phyloP scores from a whole-genome alignment of 2,329 filamentous ascomycete genomes.

The Colletotrichum godetiae region DNA sequence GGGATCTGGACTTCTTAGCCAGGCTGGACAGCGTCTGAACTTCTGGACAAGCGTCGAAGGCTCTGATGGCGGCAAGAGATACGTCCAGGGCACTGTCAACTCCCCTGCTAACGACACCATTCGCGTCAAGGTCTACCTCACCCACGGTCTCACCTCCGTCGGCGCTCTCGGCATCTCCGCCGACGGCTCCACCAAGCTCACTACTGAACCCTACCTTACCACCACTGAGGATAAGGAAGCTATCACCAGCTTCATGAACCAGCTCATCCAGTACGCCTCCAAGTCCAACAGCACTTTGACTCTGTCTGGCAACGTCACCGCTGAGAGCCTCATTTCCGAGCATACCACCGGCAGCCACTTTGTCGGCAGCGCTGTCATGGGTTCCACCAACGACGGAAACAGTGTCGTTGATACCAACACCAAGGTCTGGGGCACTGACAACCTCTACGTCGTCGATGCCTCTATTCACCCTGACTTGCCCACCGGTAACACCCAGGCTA shows the following conservation, averaged over 20 bases:
- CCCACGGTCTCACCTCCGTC: conserved; percentile 60
- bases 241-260: conserved; percentile 41
- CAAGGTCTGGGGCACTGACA: conserved; percentile 69
- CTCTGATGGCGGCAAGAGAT: conserved; percentile 50
- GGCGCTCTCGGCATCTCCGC: conserved; percentile 57
- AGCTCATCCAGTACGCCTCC: conserved; percentile 41
- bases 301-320: conserved; percentile 38
- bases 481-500: conserved; percentile 37
- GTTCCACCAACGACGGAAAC: conserved; percentile 58
- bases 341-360: conserved; percentile 43
- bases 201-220: conserved; percentile 47
- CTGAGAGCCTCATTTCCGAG: conserved; percentile 41
- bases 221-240: conserved; percentile 45
- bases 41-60: conserved; percentile 58
- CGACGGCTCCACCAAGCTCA: conserved; percentile 54
- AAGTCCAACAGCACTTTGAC: conserved; percentile 39
- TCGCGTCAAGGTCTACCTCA: conserved; percentile 62
- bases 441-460: conserved; percentile 71
- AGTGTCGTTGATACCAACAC: conserved; percentile 67
- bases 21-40: conserved; percentile 58
- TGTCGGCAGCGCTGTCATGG: conserved; percentile 58
- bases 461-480: conserved; percentile 66
- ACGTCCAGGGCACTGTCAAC: conserved; percentile 59
- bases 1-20: conserved; percentile 52
- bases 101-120: conserved; percentile 54